These are phyloP conservation scores for Paramecium biaurelia DNA, from an alignment of 73 alveolate genomes.

Conservation along the genomic window DNA sequence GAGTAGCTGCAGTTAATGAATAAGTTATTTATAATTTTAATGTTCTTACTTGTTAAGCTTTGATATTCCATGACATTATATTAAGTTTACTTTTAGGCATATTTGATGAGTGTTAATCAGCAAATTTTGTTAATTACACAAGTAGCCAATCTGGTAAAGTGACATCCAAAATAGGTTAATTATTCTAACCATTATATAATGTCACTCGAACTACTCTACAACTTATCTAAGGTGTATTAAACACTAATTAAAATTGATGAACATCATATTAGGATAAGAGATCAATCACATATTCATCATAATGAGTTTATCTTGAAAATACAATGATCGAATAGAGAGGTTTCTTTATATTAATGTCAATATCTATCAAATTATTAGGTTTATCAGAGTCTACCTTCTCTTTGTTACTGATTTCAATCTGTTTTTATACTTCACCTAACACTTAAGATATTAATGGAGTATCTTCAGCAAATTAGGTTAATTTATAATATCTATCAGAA, in stretches of 20 bases:
- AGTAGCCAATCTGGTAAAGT: background rate
- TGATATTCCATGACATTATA: background rate
- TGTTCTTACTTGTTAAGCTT: background rate
- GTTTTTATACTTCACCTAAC: conserved; percentile 11
- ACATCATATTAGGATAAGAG: background rate
- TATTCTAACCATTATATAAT: background rate
- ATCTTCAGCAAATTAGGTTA: background rate
- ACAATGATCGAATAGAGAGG: background rate
- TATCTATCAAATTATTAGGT: background rate
- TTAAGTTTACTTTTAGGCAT: conserved; percentile 6
- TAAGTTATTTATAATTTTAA: background rate
- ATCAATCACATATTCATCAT: conserved; percentile 4
- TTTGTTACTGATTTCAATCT: background rate
- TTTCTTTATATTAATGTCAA: background rate
- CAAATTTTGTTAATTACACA: conserved; percentile 15
- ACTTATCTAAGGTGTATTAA: background rate
- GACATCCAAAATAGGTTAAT: conserved; percentile 14
- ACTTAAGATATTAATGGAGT: background rate
- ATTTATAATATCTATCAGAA: conserved; percentile 1
- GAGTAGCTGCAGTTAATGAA: background rate
- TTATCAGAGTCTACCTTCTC: background rate
- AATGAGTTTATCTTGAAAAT: background rate
- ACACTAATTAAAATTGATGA: background rate
- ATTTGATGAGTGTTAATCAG: background rate
- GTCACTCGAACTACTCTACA: background rate